Conservation (phyloP, 164 flowering plant genomes). For the Annona squamosa region DNA sequence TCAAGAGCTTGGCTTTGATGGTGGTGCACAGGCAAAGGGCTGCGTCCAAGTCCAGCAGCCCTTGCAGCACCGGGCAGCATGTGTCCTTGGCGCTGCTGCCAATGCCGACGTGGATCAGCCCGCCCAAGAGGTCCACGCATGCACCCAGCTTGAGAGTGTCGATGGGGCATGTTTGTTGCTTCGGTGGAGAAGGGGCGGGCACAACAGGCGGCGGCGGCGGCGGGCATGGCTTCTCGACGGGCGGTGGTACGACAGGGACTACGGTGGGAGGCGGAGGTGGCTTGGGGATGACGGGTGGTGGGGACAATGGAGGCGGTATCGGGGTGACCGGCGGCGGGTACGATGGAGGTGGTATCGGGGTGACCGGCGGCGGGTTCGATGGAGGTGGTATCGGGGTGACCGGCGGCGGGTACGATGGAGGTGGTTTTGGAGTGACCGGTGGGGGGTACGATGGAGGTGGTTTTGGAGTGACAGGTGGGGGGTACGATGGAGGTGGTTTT, state of each 20-base stretch:
- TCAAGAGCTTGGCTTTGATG: slow-evolving; percentile 49
- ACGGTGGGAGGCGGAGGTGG: slow-evolving; percentile 23
- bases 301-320: not conserved
- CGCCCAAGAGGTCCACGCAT: slow-evolving; percentile 61
- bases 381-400: not conserved
- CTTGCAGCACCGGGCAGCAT: slow-evolving; percentile 60
- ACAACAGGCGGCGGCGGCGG: slow-evolving; percentile 9
- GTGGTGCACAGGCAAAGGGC: slow-evolving; percentile 69
- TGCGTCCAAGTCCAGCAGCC: slow-evolving; percentile 53
- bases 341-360: slow-evolving; percentile 3
- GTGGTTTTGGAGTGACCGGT: slow-evolving; percentile 2
- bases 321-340: slow-evolving; percentile 7
- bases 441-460: slow-evolving; percentile 9
- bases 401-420: slow-evolving; percentile 5
- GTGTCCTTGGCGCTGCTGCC: slow-evolving; percentile 36
- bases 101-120: slow-evolving; percentile 44
- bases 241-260: slow-evolving; percentile 8
- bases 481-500: not conserved
- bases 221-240: not conserved
- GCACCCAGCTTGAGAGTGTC: slow-evolving; percentile 57
- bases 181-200: slow-evolving; percentile 23
- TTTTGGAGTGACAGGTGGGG: not conserved
- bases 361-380: slow-evolving; percentile 3
- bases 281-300: slow-evolving; percentile 3
- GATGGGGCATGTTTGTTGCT: slow-evolving; percentile 49